Percentiles rank a stretch among this genome's conserved stretches.
Conservation (phyloP, 805 yeast genomes). For the Nakazawaea wickerhamii region DNA sequence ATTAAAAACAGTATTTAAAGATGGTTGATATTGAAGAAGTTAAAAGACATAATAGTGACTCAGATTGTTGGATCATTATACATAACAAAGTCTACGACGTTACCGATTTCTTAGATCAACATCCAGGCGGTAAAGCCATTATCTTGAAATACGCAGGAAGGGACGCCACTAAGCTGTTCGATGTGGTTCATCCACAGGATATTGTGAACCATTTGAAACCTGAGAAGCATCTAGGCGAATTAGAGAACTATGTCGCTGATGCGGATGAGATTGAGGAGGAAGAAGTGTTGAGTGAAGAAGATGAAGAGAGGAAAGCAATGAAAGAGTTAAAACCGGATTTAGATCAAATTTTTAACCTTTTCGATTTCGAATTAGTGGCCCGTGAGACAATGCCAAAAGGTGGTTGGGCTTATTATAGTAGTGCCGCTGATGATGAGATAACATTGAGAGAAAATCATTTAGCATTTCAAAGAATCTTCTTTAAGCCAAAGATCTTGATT, state of each 20-base stretch:
- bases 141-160: constrained; percentile 43
- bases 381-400: constrained; percentile 66
- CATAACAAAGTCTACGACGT: constrained; percentile 78
- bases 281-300: constrained; percentile 19
- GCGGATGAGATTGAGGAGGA: constrained; percentile 32
- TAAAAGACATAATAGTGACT: constrained; percentile 46
- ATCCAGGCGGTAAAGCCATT: constrained; percentile 49
- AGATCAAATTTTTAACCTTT: constrained; percentile 64
- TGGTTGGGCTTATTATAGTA: constrained; percentile 92
- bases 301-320: constrained; percentile 37
- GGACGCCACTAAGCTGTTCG: constrained; percentile 36
- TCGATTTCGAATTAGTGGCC: constrained; percentile 87
- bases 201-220: constrained; percentile 12
- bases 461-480: constrained; percentile 83
- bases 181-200: constrained; percentile 13
- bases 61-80: constrained; percentile 81
- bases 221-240: constrained; percentile 12
- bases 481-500: constrained; percentile 77
- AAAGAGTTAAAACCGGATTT: constrained; percentile 55
- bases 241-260: constrained; percentile 1
- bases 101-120: constrained; percentile 44
- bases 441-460: constrained; percentile 85
- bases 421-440: constrained; percentile 91
- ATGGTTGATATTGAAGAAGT: constrained; percentile 33
- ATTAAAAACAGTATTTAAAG: too few species aligned